These are phyloP conservation scores for Paecilomyces sp. DNA, from an alignment of 2,329 filamentous ascomycete genomes.

Conservation along the genomic window DNA sequence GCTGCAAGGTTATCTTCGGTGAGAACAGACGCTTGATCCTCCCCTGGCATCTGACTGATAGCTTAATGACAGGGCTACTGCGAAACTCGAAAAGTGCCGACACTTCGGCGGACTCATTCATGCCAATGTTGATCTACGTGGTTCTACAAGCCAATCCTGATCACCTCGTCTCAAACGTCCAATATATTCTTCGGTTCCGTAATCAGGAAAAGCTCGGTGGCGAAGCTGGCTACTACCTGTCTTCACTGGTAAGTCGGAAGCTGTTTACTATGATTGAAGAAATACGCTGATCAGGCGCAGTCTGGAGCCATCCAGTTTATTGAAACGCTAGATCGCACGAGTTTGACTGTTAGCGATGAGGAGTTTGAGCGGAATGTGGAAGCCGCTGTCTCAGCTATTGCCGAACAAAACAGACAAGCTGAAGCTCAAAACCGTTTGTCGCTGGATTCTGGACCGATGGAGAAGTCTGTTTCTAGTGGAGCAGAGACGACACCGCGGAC, in stretches of 20 bases:
- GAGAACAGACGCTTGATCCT: slow-evolving; percentile 17
- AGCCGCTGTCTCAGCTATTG: slow-evolving; percentile 88
- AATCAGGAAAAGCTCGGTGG: slow-evolving; percentile 96
- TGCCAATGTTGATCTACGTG: slow-evolving; percentile 90
- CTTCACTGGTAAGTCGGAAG: slow-evolving; percentile 61
- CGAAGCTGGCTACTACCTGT: slow-evolving; percentile 97
- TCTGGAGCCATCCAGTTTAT: slow-evolving; percentile 87
- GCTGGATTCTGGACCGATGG: slow-evolving; percentile 23
- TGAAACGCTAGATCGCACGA: slow-evolving; percentile 90
- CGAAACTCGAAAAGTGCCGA: slow-evolving; percentile 82
- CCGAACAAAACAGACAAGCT: slow-evolving; percentile 69
- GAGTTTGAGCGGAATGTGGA: slow-evolving; percentile 98
- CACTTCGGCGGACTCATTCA: slow-evolving; percentile 92
- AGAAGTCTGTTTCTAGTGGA: slow-evolving; percentile 44
- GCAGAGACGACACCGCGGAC: slow-evolving; percentile 54
- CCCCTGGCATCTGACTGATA: neutral
- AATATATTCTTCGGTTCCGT: slow-evolving; percentile 93
- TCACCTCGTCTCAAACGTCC: slow-evolving; percentile 92
- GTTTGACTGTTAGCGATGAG: slow-evolving; percentile 84
- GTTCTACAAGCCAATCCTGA: slow-evolving; percentile 92
- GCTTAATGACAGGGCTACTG: slow-evolving; percentile 56
- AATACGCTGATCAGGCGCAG: slow-evolving; percentile 15
- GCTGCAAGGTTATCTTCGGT: slow-evolving; percentile 99
- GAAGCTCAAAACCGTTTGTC: slow-evolving; percentile 37
- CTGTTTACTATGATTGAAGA: neutral